Evolutionary conservation across 768 basidiomycete species (phyloP).

Genomic region (Leccinum sublutescens): DNA sequence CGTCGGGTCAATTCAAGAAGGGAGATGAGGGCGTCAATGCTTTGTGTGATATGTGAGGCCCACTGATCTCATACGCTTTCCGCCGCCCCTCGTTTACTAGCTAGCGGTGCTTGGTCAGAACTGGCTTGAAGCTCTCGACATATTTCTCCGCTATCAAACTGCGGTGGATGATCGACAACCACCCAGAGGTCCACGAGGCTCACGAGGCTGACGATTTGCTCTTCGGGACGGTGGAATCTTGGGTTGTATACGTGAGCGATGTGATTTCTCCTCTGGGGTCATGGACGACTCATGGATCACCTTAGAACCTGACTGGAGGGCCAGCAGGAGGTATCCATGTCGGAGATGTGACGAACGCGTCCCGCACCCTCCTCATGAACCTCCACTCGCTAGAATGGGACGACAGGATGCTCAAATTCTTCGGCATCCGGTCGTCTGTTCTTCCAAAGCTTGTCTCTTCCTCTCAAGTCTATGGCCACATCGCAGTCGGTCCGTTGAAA

Average conservation of each 20-base stretch:
- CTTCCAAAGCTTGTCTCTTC: slow-evolving; percentile 88
- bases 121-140: slow-evolving; percentile 92
- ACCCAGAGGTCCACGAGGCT: slow-evolving; percentile 70
- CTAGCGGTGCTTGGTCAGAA: slow-evolving; percentile 43
- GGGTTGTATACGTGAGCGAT: slow-evolving; percentile 81
- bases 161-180: slow-evolving; percentile 94
- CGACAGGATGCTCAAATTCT: slow-evolving; percentile 78
- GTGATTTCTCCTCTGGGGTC: slow-evolving; percentile 10
- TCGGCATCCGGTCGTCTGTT: slow-evolving; percentile 71
- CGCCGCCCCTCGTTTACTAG: not conserved
- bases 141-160: slow-evolving; percentile 98
- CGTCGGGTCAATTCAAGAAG: slow-evolving; percentile 62
- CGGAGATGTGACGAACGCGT: slow-evolving; percentile 94
- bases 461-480: slow-evolving; percentile 86
- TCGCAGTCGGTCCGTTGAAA: slow-evolving; percentile 61
- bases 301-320: slow-evolving; percentile 84
- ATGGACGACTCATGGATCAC: slow-evolving; percentile 1
- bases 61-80: not conserved
- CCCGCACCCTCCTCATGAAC: slow-evolving; percentile 91
- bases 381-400: slow-evolving; percentile 83
- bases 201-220: slow-evolving; percentile 77
- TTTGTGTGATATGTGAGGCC: slow-evolving; percentile 66
- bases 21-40: slow-evolving; percentile 67
- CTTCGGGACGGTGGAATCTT: slow-evolving; percentile 96
- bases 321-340: slow-evolving; percentile 69